Evolutionary conservation across 495 filamentous ascomycete species (phyloP), one percentile per base, ranked within the genome.

Genomic region (Penicillium subrubescens): DNA sequence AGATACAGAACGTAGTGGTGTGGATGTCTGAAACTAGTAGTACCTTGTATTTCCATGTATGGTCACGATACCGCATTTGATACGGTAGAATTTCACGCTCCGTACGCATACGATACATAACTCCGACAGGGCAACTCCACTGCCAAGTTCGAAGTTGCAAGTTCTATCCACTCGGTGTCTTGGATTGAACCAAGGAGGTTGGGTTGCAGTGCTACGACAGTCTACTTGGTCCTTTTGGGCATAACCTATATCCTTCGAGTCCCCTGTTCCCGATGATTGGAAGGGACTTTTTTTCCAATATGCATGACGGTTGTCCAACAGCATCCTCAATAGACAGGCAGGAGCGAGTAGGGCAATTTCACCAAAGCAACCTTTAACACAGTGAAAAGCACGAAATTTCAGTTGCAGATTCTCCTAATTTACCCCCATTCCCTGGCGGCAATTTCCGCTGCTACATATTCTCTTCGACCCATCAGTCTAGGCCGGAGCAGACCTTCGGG

Each of bases 1-100:
- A 55, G 33, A 25, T 56, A 31, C 25, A 19, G 6, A 21, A 46
- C 25, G 27, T 17, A 57, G 41, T 48, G 27, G 53, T 61, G 60
- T 44, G 59, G 60, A 37, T 55, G 43, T 60, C 63, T 48, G 35
- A 29, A 48, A 46, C 33, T 50, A 35, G 21, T 21, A 4, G 21
- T 31, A 21, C 29, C 15, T 0, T 7, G 41, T 21, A 46, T 33
- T 59, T 59, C 17, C 27, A 10, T 0, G 41, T 48, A 48, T 21
- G 6, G 41, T 34, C 33, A 59, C 33, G 17, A 29, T 34, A 33
- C n/a, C n/a, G n/a, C n/a, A n/a, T n/a, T n/a, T n/a, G n/a, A n/a
- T n/a, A n/a, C n/a, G n/a, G n/a, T n/a, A n/a, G n/a, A n/a, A n/a
- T n/a, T 57, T 43, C 37, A 57, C 10, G 31, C n/a, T 31, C 19